Percentiles rank a stretch among this genome's conserved stretches.
Conservation (phyloP, 805 yeast genomes). For the Candida golubevii region DNA sequence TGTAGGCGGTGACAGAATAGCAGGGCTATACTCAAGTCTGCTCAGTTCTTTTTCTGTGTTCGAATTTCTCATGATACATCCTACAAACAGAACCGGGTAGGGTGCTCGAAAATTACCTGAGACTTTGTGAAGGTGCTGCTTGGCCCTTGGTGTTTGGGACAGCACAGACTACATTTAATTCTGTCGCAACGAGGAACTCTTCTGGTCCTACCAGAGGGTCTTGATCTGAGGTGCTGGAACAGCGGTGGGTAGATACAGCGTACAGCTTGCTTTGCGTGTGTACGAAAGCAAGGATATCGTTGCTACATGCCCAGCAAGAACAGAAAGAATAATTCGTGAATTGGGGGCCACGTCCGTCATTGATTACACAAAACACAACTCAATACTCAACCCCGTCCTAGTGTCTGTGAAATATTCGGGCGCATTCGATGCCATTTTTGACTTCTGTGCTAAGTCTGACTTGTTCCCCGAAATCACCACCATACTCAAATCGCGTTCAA, state of each 20-base stretch:
- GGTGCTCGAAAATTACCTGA: constrained; percentile 43
- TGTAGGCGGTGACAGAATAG: constrained; percentile 28
- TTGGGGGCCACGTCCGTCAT: constrained; percentile 58
- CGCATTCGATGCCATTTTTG: constrained; percentile 59
- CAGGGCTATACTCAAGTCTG: constrained; percentile 20
- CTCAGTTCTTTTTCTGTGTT: constrained; percentile 39
- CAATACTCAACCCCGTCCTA: constrained; percentile 27
- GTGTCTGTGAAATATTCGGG: constrained; percentile 29
- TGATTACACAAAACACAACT: constrained; percentile 49
- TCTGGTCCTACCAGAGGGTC: constrained; percentile 48
- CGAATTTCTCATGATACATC: constrained; percentile 44
- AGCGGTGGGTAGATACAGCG: constrained; percentile 54
- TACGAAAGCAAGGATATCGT: constrained; percentile 47
- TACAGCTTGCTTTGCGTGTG: constrained; percentile 51
- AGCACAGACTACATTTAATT: constrained; percentile 42
- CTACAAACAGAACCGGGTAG: constrained; percentile 25
- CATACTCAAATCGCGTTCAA: constrained; percentile 40
- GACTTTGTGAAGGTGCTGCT: constrained; percentile 57
- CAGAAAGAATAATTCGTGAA: constrained; percentile 39
- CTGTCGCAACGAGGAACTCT: constrained; percentile 30
- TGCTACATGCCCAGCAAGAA: constrained; percentile 50
- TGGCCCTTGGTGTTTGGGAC: constrained; percentile 64
- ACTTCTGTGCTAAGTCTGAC: constrained; percentile 58
- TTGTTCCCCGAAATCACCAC: constrained; percentile 41
- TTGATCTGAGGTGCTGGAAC: constrained; percentile 74